Conservation (phyloP, 257 asterid genomes). For the Nicotiana knightiana region DNA sequence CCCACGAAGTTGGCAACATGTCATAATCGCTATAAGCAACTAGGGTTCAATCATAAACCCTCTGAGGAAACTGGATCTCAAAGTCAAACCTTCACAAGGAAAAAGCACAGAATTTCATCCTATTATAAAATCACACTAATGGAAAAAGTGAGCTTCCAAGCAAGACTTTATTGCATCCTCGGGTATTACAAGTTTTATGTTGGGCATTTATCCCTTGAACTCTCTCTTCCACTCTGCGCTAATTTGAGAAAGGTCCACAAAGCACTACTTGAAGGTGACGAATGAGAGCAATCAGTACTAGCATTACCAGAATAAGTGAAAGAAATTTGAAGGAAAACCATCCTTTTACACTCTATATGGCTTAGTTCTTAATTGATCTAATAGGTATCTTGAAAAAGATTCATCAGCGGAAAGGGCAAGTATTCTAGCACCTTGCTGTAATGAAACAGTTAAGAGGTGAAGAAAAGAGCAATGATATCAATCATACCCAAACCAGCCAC, state of each 20-base stretch:
- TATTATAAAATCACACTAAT: not conserved
- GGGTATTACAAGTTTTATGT: not conserved
- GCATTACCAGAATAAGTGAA: not conserved
- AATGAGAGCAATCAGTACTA: not conserved
- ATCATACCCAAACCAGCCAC: constrained; percentile 99
- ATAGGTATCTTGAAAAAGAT: not conserved
- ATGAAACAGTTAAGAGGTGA: not conserved
- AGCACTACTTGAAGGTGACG: not conserved
- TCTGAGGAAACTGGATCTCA: not conserved
- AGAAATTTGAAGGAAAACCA: not conserved
- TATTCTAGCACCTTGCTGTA: not conserved
- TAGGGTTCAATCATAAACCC: not conserved
- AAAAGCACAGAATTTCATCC: not conserved
- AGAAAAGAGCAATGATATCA: not conserved
- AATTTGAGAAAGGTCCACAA: not conserved
- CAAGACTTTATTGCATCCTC: not conserved
- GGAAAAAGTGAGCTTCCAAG: not conserved
- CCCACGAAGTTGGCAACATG: not conserved
- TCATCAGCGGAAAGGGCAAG: not conserved
- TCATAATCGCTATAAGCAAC: not conserved
- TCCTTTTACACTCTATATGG: not conserved
- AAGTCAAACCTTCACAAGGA: not conserved
- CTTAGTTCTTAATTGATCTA: not conserved
- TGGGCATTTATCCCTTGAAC: not conserved
- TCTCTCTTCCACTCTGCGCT: not conserved